Percentiles rank a stretch among this genome's conserved stretches.
phyloP scores from a whole-genome alignment of 805 yeast genomes.

The Maudiozyma turicensis region DNA sequence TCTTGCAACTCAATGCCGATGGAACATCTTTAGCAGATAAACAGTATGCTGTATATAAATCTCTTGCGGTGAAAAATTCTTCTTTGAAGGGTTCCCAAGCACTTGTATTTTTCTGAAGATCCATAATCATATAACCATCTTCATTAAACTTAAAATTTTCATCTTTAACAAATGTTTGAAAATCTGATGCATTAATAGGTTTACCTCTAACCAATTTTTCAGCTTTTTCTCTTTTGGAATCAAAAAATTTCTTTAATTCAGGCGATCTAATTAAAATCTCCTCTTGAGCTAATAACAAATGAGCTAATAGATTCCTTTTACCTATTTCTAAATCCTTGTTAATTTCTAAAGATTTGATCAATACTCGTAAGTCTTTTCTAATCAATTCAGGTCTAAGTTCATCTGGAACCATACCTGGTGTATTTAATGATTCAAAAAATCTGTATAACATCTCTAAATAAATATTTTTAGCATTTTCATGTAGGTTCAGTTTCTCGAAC shows the following conservation, averaged over 20 bases:
- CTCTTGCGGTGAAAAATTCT: conserved; percentile 71
- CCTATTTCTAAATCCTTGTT: conserved; percentile 41
- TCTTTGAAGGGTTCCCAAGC: conserved; percentile 69
- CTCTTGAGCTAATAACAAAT: conserved; percentile 54
- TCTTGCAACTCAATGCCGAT: conserved; percentile 50
- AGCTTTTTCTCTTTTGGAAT: conserved; percentile 21
- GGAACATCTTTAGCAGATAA: conserved; percentile 58
- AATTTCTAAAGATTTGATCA: conserved; percentile 56
- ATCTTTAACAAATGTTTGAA: conserved; percentile 21
- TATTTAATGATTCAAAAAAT: conserved; percentile 45
- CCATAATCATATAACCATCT: conserved; percentile 25
- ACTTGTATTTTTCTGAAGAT: conserved; percentile 34
- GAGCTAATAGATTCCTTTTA: conserved; percentile 51
- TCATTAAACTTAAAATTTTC: conserved; percentile 22
- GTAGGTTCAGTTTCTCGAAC: conserved; percentile 60
- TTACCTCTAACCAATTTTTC: conserved; percentile 11
- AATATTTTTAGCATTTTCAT: conserved; percentile 53
- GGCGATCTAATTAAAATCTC: conserved; percentile 42
- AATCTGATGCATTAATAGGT: conserved; percentile 11
- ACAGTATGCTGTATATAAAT: conserved; percentile 61
- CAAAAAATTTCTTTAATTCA: conserved; percentile 28
- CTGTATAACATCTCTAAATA: conserved; percentile 58
- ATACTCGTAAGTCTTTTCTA: conserved; percentile 60
- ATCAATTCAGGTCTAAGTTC: conserved; percentile 45
- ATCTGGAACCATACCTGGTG: conserved; percentile 28